Base-by-base conservation (phyloP, 163 green algal species). In the Chlamydomonas reinhardtii region DNA sequence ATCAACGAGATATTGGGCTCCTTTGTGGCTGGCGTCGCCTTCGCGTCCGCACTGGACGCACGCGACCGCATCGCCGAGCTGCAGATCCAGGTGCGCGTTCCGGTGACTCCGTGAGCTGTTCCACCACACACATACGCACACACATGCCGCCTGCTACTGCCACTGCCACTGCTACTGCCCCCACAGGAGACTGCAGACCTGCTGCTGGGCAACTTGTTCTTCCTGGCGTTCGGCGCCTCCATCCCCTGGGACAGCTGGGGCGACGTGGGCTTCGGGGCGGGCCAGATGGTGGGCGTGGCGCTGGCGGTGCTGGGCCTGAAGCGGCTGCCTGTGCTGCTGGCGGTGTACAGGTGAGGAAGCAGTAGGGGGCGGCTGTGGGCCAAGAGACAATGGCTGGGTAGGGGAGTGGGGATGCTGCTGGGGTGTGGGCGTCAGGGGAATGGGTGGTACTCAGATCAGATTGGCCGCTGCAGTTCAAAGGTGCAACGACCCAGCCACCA, bases 191-290 rank as follows among this genome's bases (percentile, higher is more conserved):
- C 64, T 3, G 29, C 64, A 0, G 64, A 71, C 64, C 64, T 71
- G 64, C 64, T 71, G 12, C 22, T 71, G 64, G 64, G 64, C 64
- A 71, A 71, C 64, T 29, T 71, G 64, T 71, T 71, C 29, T 71
- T 71, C 64, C 64, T 71, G 29, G 64, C 64, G 5, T 71, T 71
- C 29, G 64, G 64, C 14, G 64, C 64, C 29, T 27, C 64, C 27
- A 32, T 71, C 8, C 64, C 64, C 29, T 71, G 64, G 64, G 27
- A 71, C 27, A 19, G 15, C 64, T 71, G 64, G 64, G 27, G 2
- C 15, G 29, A 17, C 29, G 8, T 22, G 27, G 64, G 64, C 29
- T 29, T 29, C 29, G 27, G 14, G 5, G 64, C 11, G 6, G 27
- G 27, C 64, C 29, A 22, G 29, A 19, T 34, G 27, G 5, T 29